These are phyloP conservation scores for Bryoglossum gracile DNA, from an alignment of 495 filamentous ascomycete species.

Conservation along the genomic window DNA sequence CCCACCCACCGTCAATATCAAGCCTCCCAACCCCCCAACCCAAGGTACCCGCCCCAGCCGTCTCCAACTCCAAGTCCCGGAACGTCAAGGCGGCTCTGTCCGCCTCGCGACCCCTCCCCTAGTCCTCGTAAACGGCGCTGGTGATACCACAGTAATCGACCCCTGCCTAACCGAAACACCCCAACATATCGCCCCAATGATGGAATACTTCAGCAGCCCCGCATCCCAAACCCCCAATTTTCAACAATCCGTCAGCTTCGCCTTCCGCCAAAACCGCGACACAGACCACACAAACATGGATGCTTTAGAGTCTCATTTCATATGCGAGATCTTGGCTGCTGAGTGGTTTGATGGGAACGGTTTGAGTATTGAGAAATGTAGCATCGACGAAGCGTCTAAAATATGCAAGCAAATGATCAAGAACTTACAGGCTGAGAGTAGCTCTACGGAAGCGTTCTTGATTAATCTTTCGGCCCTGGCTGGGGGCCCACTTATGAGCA, in stretches of 20 bases:
- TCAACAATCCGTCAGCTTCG: constrained; percentile 17
- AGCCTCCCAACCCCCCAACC: constrained; percentile 20
- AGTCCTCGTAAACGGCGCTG: constrained; percentile 48
- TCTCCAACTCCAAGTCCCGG: constrained; percentile 76
- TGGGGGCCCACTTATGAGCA: constrained; percentile 39
- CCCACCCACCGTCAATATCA: constrained; percentile 17
- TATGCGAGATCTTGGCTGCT: constrained; percentile 33
- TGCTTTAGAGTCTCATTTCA: constrained; percentile 39
- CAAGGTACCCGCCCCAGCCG: constrained; percentile 35
- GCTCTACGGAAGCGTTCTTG: constrained; percentile 40
- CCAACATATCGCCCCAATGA: constrained; percentile 14
- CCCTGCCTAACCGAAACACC: background rate
- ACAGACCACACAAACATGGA: constrained; percentile 40
- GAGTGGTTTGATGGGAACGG: constrained; percentile 37
- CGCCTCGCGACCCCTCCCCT: constrained; percentile 68
- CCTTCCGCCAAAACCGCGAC: constrained; percentile 20
- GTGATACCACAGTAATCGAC: constrained; percentile 6
- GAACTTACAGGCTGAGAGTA: constrained; percentile 34
- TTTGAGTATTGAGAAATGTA: constrained; percentile 28
- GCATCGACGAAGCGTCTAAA: constrained; percentile 40
- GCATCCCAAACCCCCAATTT: constrained; percentile 13
- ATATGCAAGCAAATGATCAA: constrained; percentile 38
- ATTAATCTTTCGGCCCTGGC: constrained; percentile 45
- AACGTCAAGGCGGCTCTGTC: constrained; percentile 64
- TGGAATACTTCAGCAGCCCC: constrained; percentile 20